These are phyloP conservation scores for Coprinopsis cinerea DNA, from an alignment of 768 basidiomycete genomes.

Conservation along the genomic window DNA sequence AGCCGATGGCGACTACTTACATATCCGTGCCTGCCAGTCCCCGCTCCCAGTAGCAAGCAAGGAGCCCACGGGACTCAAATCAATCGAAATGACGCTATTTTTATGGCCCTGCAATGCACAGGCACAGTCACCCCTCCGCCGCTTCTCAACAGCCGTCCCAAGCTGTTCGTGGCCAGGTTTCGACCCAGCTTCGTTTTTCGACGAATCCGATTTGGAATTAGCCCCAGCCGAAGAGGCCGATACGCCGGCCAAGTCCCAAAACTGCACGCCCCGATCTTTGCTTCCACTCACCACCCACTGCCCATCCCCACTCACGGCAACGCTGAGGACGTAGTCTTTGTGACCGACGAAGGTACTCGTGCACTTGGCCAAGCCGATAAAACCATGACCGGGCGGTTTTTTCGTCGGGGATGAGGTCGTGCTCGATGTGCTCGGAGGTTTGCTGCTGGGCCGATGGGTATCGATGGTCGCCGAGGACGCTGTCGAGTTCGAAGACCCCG, in stretches of 20 bases:
- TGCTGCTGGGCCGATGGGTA: not conserved
- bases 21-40: constrained; percentile 30
- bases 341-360: constrained; percentile 61
- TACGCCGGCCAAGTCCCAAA: constrained; percentile 42
- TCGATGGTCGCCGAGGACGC: not conserved
- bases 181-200: not conserved
- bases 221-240: not conserved
- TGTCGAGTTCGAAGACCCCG: not conserved
- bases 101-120: constrained; percentile 61
- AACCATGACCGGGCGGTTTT: constrained; percentile 21
- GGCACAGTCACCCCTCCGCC: constrained; percentile 27
- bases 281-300: constrained; percentile 75
- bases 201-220: not conserved
- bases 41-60: constrained; percentile 29
- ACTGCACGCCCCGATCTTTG: constrained; percentile 79
- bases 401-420: not conserved
- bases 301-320: constrained; percentile 68
- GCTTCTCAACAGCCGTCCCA: not conserved
- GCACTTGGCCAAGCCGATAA: not conserved
- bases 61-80: constrained; percentile 27
- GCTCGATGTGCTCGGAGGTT: not conserved
- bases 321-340: constrained; percentile 48
- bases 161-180: not conserved
- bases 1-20: too few species aligned
- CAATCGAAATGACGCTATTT: constrained; percentile 28